Evolutionary conservation across 208 protist genomes (phyloP).

Genomic region (Wallacemonas sp.): DNA sequence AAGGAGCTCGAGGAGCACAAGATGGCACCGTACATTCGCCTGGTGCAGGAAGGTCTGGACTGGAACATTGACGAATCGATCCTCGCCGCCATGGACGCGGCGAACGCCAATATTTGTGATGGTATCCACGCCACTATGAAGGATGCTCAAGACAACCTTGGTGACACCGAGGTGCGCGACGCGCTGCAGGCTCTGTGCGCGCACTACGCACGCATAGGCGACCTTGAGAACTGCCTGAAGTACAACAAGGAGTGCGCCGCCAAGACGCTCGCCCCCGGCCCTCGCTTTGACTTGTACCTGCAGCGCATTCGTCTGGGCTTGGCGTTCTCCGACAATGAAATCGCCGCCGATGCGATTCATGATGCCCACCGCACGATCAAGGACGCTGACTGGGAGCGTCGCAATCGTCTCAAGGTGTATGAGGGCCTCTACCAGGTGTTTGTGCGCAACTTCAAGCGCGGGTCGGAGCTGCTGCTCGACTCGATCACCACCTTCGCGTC

Average conservation of each 20-base stretch:
- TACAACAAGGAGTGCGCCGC: conserved; percentile 90
- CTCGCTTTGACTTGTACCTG: conserved; percentile 97
- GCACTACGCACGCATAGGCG: conserved; percentile 94
- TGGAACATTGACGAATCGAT: conserved; percentile 68
- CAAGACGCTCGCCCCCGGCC: conserved; percentile 94
- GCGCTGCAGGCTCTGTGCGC: conserved; percentile 91
- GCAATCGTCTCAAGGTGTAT: conserved; percentile 99
- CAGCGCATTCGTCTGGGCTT: conserved; percentile 95
- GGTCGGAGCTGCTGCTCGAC: conserved; percentile 94
- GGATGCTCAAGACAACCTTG: conserved; percentile 96
- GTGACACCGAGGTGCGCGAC: conserved; percentile 97
- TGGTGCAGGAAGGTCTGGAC: conserved; percentile 74
- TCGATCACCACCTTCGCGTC: conserved; percentile 97
- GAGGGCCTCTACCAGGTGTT: conserved; percentile 96
- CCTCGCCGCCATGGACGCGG: conserved; percentile 66
- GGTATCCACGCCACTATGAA: conserved; percentile 86
- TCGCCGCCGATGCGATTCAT: conserved; percentile 89
- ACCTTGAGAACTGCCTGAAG: conserved; percentile 92
- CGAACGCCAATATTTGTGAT: conserved; percentile 76
- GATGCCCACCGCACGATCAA: conserved; percentile 95
- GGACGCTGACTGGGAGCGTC: conserved; percentile 98
- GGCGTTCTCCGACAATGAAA: conserved; percentile 93
- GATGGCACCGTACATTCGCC: conserved; percentile 89
- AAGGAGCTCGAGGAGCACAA: conserved; percentile 74
- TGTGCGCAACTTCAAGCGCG: conserved; percentile 94